These are phyloP conservation scores for Candolleomyces aberdarensis DNA, from an alignment of 768 basidiomycete genomes.

Conservation along the genomic window DNA sequence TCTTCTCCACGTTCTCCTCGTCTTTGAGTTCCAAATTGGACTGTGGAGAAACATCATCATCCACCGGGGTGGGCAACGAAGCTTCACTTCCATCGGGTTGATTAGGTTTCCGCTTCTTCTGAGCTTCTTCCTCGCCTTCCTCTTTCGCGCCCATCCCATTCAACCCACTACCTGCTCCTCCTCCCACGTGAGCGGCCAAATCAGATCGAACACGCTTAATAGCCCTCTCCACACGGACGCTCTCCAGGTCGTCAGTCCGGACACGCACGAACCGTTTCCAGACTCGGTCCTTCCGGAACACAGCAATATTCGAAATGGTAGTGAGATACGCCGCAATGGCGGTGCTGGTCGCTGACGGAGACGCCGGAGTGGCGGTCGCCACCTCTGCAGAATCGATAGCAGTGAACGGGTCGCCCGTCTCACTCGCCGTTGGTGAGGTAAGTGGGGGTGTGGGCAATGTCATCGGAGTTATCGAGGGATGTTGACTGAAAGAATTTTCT, in stretches of 20 bases:
- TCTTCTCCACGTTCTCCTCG: conserved; percentile 15
- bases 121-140: conserved; percentile 22
- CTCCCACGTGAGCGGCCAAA: conserved; percentile 65
- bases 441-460: conserved; percentile 40
- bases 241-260: conserved; percentile 84
- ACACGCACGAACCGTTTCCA: conserved; percentile 89
- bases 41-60: conserved; percentile 8
- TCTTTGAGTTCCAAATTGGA: conserved; percentile 2
- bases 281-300: conserved; percentile 58
- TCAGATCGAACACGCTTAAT: conserved; percentile 88
- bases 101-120: conserved; percentile 21
- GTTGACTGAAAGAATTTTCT: conserved; percentile 21
- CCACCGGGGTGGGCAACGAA: conserved; percentile 13
- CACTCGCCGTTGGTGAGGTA: conserved; percentile 45
- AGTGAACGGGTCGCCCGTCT: conserved; percentile 61
- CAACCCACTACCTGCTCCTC: conserved; percentile 3
- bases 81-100: conserved; percentile 7
- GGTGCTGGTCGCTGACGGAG: conserved; percentile 53
- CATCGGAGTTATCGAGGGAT: conserved; percentile 24
- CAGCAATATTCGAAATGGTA: conserved; percentile 63
- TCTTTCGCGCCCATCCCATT: conserved; percentile 1
- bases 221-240: conserved; percentile 80
- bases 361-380: conserved; percentile 18
- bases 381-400: conserved; percentile 27
- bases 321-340: conserved; percentile 80